Evolutionary conservation across 441 rosid genomes (phyloP), one percentile per base, ranked within the genome.

Genomic region (Eruca vesicaria): DNA sequence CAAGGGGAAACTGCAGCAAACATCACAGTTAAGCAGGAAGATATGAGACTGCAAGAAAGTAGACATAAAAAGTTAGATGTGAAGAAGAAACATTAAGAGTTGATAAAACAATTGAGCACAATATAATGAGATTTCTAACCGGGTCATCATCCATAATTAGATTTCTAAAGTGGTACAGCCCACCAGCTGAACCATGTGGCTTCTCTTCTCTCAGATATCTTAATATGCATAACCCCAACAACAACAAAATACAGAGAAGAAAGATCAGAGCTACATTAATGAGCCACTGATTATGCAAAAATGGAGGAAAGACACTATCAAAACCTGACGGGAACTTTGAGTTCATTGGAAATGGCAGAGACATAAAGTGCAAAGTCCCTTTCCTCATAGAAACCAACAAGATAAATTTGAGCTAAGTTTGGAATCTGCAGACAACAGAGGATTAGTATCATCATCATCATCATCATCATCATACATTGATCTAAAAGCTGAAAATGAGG

Each of bases 161-260:
- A 82, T 87, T 68, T 77, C 86, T 79, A 66, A 89, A 87, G 77
- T 86, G 84, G 79, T 85, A 86, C 41, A 89, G 86, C 0, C 90
- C 94, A 76, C 94, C 94, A 63, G 94, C 92, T 29, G 94, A 89
- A 68, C 94, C 94, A 71, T 86, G 92, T n/a, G 94, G 90, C 72
- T 80, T 89, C 53, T 87, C 92, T 78, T 89, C 94, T 78, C 80
- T 82, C 80, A 87, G 79, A 63, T 89, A 89, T 80, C 92, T 87
- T n/a, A 70, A 52, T 21, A 57, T 28, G 18, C 65, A 69, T 36
- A 59, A 65, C n/a, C 9, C 57, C 21, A 21, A 52, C n/a, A n/a
- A n/a, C n/a, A n/a, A n/a, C n/a, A 20, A 8, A 50, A 28, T 4
- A 5, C 32, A 29, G 32, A 29, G 41, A 67, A 29, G 2, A 8